Conservation (phyloP, 208 protist species). For the Leishmania gerbilli region DNA sequence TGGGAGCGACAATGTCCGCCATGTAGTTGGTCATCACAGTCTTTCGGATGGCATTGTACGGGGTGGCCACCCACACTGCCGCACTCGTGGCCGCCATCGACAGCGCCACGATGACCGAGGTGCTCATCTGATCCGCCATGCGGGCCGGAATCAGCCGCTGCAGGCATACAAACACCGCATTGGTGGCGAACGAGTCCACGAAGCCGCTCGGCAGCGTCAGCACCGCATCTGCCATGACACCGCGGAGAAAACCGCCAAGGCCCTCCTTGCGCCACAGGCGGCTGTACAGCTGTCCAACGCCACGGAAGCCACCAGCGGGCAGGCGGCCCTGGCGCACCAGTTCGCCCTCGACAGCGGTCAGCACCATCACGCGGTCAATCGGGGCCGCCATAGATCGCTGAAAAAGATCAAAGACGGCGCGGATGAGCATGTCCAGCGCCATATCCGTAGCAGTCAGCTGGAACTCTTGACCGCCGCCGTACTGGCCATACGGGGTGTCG, state of each 20-base stretch:
- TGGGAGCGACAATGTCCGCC: slow-evolving; percentile 65
- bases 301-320: slow-evolving; percentile 59
- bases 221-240: slow-evolving; percentile 61
- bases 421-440: slow-evolving; percentile 50
- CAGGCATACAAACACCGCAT: slow-evolving; percentile 48
- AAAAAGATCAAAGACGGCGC: slow-evolving; percentile 48
- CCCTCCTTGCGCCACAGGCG: slow-evolving; percentile 75
- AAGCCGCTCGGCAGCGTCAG: slow-evolving; percentile 57
- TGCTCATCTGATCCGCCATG: slow-evolving; percentile 44
- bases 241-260: slow-evolving; percentile 54
- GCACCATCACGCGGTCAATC: slow-evolving; percentile 60
- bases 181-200: slow-evolving; percentile 55
- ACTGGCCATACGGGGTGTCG: slow-evolving; percentile 15
- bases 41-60: slow-evolving; percentile 71
- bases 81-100: slow-evolving; percentile 53
- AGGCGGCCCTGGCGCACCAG: slow-evolving; percentile 74
- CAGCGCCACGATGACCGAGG: slow-evolving; percentile 42
- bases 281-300: slow-evolving; percentile 43
- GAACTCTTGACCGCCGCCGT: slow-evolving; percentile 13
- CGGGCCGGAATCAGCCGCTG: slow-evolving; percentile 44
- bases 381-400: slow-evolving; percentile 67
- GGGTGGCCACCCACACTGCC: slow-evolving; percentile 67
- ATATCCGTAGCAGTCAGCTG: slow-evolving; percentile 25
- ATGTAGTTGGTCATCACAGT: slow-evolving; percentile 82
- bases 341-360: slow-evolving; percentile 81